Evolutionary conservation across 2,329 filamentous ascomycete species (phyloP), one percentile per base, ranked within the genome.

Genomic region (Apiospora saccharicola): DNA sequence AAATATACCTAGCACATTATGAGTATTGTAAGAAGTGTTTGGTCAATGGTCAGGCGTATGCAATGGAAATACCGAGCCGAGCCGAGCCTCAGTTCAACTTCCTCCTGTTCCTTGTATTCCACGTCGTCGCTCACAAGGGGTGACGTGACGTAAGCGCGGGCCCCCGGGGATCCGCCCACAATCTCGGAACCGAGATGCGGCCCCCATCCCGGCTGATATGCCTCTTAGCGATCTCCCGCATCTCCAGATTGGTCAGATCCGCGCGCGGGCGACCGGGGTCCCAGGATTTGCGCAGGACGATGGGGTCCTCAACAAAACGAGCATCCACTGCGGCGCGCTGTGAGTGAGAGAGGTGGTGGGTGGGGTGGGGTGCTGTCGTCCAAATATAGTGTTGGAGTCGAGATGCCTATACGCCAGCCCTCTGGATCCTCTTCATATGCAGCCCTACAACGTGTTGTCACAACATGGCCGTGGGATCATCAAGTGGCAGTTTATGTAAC

Each of bases 211-310:
- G 57, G 57, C 57, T 64, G 19, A 64, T 41, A n/a, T 64, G 57
- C 57, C 34, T 41, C 57, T 64, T 14, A 41, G 34, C 8, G 53
- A 37, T 61, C 30, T 61, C 30, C 7, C 16, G 19, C 34, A 3
- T 41, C 57, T 2, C 34, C 57, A 64, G 57, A 64, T 64, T 64
- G 57, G 57, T 41, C 57, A 64, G 57, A 64, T 64, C 41, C 34
- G 22, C 57, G 57, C 57, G 53, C 7, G 34, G 4, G 19, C 19
- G 44, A 41, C 37, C 10, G 37, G 13, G 53, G 53, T n/a, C 24
- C n/a, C n/a, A 51, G 49, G 49, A 5, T 41, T 30, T 5, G n/a
- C 8, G 30, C 26, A 19, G 22, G 5, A n/a, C 19, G 41, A 64
- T 37, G 34, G 57, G 34, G 26, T 34, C 53, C 26, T 26, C 34